Percentiles rank a stretch among this genome's conserved stretches.
Conservation (phyloP, 768 basidiomycete species). For the Psilocybe cubensis region DNA sequence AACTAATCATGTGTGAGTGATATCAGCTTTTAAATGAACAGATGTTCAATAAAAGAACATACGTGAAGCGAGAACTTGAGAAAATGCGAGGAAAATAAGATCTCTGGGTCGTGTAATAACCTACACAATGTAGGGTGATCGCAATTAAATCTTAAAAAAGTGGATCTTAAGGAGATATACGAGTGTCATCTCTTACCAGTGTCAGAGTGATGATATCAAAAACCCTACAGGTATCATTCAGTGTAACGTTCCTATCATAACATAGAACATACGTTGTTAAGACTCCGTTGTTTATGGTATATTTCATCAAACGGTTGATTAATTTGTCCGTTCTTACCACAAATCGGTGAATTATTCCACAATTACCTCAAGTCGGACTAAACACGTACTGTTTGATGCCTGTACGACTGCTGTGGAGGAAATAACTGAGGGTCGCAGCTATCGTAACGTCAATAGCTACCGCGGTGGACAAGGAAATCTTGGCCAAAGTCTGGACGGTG, state of each 20-base stretch:
- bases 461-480: neutral
- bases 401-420: constrained; percentile 6
- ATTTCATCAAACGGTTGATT: constrained; percentile 10
- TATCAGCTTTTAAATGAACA: neutral
- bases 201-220: constrained; percentile 4
- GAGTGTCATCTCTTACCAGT: neutral
- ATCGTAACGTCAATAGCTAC: constrained; percentile 6
- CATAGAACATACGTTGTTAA: constrained; percentile 9
- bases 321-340: constrained; percentile 9
- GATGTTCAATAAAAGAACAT: neutral
- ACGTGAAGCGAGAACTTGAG: neutral
- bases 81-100: neutral
- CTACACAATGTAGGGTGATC: neutral
- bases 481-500: constrained; percentile 1
- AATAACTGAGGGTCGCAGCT: constrained; percentile 3
- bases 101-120: neutral
- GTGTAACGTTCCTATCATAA: too few relatives aligned
- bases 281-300: constrained; percentile 14
- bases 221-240: constrained; percentile 4
- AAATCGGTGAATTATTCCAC: too few relatives aligned
- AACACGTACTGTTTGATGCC: constrained; percentile 13
- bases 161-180: neutral
- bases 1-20: neutral
- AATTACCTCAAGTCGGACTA: too few relatives aligned
- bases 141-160: neutral